Percentiles rank a stretch among this genome's conserved stretches.
Conservation (phyloP, 1,284 basidiomycete species). For the Clitocybe nebularis region DNA sequence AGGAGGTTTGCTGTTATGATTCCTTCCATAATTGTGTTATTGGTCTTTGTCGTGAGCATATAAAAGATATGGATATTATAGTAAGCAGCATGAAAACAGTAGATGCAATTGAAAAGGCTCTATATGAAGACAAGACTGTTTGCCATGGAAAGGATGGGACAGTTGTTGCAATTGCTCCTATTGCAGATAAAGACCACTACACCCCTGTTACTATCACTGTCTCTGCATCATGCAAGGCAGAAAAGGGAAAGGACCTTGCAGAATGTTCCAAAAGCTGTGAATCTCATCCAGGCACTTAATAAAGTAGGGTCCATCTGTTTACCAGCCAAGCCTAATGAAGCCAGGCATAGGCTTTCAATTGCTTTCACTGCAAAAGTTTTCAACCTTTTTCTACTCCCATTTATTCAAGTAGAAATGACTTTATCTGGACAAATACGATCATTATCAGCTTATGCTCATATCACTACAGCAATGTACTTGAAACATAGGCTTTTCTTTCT, state of each 20-base stretch:
- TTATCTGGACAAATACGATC: constrained; percentile 22
- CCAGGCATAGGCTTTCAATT: constrained; percentile 1
- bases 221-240: constrained; percentile 24
- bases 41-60: constrained; percentile 23
- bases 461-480: constrained; percentile 20
- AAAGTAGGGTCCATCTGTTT: constrained; percentile 1
- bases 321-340: constrained; percentile 1
- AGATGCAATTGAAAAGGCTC: constrained; percentile 12
- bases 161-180: constrained; percentile 23
- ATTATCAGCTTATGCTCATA: constrained; percentile 24
- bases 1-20: constrained; percentile 18
- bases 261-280: constrained; percentile 28
- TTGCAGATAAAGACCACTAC: constrained; percentile 19
- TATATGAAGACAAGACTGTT: constrained; percentile 10
- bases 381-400: constrained; percentile 22
- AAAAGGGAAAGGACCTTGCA: constrained; percentile 21
- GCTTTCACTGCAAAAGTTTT: constrained; percentile 19
- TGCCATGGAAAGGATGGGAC: constrained; percentile 24
- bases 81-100: constrained; percentile 14
- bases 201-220: constrained; percentile 17
- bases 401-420: constrained; percentile 20
- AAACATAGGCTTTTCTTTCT: constrained; percentile 19
- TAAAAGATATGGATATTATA: constrained; percentile 10
- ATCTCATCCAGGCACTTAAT: constrained; percentile 18
- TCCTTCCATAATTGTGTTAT: constrained; percentile 12